phyloP scores from a whole-genome alignment of 2,329 filamentous ascomycete genomes.

The Ceratocystis papillata region DNA sequence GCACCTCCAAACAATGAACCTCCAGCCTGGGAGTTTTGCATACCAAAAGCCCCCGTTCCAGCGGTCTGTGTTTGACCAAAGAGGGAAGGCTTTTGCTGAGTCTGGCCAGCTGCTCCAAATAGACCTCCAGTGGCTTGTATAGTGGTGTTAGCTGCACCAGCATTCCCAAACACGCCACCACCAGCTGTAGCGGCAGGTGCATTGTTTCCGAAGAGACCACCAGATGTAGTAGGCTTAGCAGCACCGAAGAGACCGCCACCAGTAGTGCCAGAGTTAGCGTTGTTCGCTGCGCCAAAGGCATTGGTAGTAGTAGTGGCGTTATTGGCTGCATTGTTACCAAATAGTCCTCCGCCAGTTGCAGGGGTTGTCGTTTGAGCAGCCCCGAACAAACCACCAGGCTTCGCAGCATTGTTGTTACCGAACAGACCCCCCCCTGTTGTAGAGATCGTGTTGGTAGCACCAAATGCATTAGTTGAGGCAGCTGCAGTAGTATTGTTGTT shows the following conservation, averaged over 20 bases:
- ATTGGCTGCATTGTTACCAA: conserved; percentile 32
- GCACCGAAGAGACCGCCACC: conserved; percentile 36
- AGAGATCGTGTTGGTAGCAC: conserved; percentile 23
- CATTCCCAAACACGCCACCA: conserved; percentile 17
- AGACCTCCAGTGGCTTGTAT: conserved; percentile 33
- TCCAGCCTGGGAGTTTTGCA: conserved; percentile 37
- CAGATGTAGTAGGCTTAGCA: conserved; percentile 29
- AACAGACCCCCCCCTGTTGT: conserved; percentile 35
- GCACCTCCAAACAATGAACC: conserved; percentile 39
- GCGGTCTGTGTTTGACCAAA: conserved; percentile 41
- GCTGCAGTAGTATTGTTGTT: conserved; percentile 27
- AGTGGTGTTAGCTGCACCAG: conserved; percentile 36
- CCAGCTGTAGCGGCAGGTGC: conserved; percentile 32
- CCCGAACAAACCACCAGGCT: conserved; percentile 43
- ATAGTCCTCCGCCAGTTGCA: conserved; percentile 36
- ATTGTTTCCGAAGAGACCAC: conserved; percentile 37
- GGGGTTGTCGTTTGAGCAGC: conserved; percentile 23
- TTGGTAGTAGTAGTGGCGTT: conserved; percentile 27
- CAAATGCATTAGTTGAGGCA: conserved; percentile 35
- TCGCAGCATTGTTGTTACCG: conserved; percentile 32
- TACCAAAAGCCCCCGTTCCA: conserved; percentile 46
- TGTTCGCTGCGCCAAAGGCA: conserved; percentile 33
- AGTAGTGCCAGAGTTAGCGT: conserved; percentile 17
- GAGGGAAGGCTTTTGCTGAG: conserved; percentile 45
- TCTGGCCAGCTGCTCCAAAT: conserved; percentile 40